phyloP scores from a whole-genome alignment of 1,139 yeast genomes.

The Taphrina pruni region DNA sequence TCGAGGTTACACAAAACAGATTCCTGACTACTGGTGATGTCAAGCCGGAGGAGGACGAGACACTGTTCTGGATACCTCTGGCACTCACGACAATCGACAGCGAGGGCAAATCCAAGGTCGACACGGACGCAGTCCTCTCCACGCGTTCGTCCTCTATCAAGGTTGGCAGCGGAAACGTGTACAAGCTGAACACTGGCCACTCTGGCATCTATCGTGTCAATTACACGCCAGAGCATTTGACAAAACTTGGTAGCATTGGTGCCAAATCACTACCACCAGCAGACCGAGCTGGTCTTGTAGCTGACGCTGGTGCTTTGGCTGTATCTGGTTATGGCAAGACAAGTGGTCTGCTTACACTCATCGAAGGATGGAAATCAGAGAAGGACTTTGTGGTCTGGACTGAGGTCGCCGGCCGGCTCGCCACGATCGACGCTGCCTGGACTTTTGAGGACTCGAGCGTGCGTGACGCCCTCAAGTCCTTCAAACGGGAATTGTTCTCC shows the following conservation, averaged over 20 bases:
- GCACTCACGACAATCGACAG: slow-evolving; percentile 73
- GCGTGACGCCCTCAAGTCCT: slow-evolving; percentile 63
- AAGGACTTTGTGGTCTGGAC: slow-evolving; percentile 78
- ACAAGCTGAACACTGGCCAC: slow-evolving; percentile 81
- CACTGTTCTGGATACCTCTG: slow-evolving; percentile 82
- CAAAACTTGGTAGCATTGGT: slow-evolving; percentile 61
- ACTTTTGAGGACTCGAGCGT: slow-evolving; percentile 67
- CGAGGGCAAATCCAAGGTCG: slow-evolving; percentile 60
- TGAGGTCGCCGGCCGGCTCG: slow-evolving; percentile 64
- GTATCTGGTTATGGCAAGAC: slow-evolving; percentile 75
- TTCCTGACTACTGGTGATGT: slow-evolving; percentile 81
- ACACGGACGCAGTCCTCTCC: slow-evolving; percentile 56
- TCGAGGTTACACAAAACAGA: slow-evolving; percentile 71
- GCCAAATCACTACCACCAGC: slow-evolving; percentile 73
- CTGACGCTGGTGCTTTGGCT: slow-evolving; percentile 78
- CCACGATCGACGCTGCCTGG: slow-evolving; percentile 69
- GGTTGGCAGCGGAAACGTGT: slow-evolving; percentile 61
- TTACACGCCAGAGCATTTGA: slow-evolving; percentile 75
- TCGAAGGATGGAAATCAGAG: slow-evolving; percentile 72
- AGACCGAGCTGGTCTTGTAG: slow-evolving; percentile 84
- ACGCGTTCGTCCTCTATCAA: slow-evolving; percentile 57
- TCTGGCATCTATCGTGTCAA: slow-evolving; percentile 83
- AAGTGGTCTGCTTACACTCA: slow-evolving; percentile 66
- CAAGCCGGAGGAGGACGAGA: slow-evolving; percentile 69
- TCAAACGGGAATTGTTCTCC: slow-evolving; percentile 66